Base-by-base conservation (phyloP, 352 stramenopile species). In the Globisporangium mamillatum region DNA sequence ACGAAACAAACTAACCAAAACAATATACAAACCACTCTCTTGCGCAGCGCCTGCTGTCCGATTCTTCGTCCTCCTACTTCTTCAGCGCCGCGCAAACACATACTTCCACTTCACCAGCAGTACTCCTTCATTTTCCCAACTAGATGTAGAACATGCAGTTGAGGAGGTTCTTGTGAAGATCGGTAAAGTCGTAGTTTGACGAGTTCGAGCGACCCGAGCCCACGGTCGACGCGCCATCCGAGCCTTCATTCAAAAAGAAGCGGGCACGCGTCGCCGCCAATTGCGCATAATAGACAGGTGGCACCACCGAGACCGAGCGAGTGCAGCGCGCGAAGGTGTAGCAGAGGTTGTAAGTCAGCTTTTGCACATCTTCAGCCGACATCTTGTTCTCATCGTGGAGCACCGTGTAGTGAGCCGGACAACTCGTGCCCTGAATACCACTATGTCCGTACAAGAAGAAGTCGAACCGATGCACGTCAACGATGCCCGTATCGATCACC, bases 111-210 rank as follows among this genome's bases (percentile, higher is more conserved):
- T 52, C 16, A 52, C 44, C 18, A 52, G 44, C 44, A 52, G 5
- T 22, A 22, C 16, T 52, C 18, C 18, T 10, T 52, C 18, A 18
- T 24, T 18, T 18, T 24, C 44, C 44, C 44, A 52, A 22, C 44
- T 52, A 52, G 44, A 52, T 52, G 18, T 52, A 52, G 44, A 52
- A 52, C 44, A 52, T 52, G 44, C 44, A 52, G 44, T 52, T 52
- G 44, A 52, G 44, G 8, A 52, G 44, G 44, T 52, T 52, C 18
- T 52, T 52, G 44, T 52, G 44, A 52, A 52, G 44, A 24, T 52
- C 44, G 44, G 44, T 52, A 18, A 52, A 52, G 44, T 52, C 44
- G 44, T 52, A 52, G 44, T 52, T 52, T 20, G 44, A 52, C 44
- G 44, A 52, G 44, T 52, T 52, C 44, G 44, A 52, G 18, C 18